phyloP scores from a whole-genome alignment of 306 rosid species.

The Pyrus bretschneideri region DNA sequence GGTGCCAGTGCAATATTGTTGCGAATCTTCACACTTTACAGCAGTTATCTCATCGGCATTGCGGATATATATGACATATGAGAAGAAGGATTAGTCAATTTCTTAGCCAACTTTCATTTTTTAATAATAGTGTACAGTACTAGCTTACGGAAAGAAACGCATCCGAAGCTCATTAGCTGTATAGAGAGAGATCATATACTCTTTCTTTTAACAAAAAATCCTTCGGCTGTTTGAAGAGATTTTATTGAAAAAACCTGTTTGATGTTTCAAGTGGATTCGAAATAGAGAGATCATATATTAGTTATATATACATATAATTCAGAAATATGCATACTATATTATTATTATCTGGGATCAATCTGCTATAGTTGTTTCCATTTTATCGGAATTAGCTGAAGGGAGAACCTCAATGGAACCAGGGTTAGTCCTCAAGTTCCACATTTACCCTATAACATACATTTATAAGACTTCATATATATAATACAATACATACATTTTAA shows the following conservation, averaged over 20 bases:
- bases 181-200: not conserved
- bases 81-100: not conserved
- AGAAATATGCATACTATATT: not conserved
- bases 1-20: not conserved
- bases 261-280: not conserved
- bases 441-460: not conserved
- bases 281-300: not conserved
- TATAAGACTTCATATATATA: not conserved
- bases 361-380: not conserved
- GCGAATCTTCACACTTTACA: constrained; percentile 13
- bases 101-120: not conserved
- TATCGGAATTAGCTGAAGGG: not conserved
- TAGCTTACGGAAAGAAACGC: not conserved
- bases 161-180: not conserved
- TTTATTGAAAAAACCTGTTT: no score
- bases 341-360: not conserved
- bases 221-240: no score
- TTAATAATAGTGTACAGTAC: not conserved
- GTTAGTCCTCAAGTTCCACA: not conserved
- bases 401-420: not conserved
- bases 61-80: not conserved
- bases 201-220: no score
- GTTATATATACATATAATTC: not conserved
- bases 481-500: no score
- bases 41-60: not conserved